A percentile compares a stretch with the other conserved stretches of the same genome.
These are phyloP conservation scores for Globisporangium polare DNA, from an alignment of 352 stramenopile genomes.

Conservation along the genomic window DNA sequence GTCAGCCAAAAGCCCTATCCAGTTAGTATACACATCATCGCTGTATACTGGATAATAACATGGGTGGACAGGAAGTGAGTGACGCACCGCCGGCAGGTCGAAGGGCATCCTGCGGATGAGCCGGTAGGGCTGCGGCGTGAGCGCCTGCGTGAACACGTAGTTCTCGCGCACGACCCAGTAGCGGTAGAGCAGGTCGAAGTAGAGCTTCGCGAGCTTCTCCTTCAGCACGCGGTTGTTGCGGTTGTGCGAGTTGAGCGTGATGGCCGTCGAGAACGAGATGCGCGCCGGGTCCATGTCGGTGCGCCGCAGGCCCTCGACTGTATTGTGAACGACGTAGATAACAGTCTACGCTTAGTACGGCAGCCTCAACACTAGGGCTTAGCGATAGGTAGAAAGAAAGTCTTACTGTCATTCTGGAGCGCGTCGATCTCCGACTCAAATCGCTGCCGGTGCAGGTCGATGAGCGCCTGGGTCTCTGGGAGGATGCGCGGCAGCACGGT, in stretches of 20 bases:
- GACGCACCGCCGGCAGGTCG: slow-evolving; percentile 9
- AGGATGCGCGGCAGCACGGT: slow-evolving; percentile 66
- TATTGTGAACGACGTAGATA: background rate
- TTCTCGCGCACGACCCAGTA: slow-evolving; percentile 29
- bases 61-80: background rate
- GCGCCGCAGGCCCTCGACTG: slow-evolving; percentile 28
- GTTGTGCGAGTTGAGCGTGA: slow-evolving; percentile 61
- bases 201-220: slow-evolving; percentile 41
- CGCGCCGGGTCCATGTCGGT: slow-evolving; percentile 51
- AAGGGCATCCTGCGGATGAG: slow-evolving; percentile 5
- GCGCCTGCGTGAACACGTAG: slow-evolving; percentile 44
- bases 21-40: background rate
- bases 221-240: slow-evolving; percentile 70
- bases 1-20: background rate
- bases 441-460: slow-evolving; percentile 38
- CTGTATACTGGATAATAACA: background rate
- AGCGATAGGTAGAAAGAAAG: background rate
- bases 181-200: slow-evolving; percentile 40
- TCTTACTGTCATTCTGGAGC: slow-evolving; percentile 36
- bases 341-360: background rate
- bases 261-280: slow-evolving; percentile 49
- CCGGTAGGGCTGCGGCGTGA: slow-evolving; percentile 36
- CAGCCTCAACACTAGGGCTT: background rate
- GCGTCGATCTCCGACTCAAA: slow-evolving; percentile 39
- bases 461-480: slow-evolving; percentile 41